Evolutionary conservation across 208 protist genomes (phyloP).

Genomic region (Trypanosoma platydactyli): DNA sequence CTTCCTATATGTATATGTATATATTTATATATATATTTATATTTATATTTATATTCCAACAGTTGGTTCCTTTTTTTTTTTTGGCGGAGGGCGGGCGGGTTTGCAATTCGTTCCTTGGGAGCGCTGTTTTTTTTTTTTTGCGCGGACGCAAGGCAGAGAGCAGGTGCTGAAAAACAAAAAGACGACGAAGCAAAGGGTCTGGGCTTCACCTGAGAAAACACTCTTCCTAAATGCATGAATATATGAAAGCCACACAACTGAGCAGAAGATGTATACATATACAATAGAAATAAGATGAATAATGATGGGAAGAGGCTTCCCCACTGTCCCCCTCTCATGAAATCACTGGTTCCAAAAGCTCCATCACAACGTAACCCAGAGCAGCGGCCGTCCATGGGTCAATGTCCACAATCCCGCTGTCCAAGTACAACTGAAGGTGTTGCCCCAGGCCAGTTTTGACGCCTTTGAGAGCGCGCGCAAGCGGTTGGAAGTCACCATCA

Average conservation of each 20-base stretch:
- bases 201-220: too few species aligned
- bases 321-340: not conserved
- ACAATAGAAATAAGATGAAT: constrained; percentile 7
- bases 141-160: not conserved
- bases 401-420: constrained; percentile 61
- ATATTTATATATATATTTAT: constrained; percentile 11
- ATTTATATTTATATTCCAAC: not conserved
- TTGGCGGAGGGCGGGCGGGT: too few species aligned
- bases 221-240: too few species aligned
- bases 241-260: too few species aligned
- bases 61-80: constrained; percentile 8
- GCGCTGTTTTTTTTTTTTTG: not conserved
- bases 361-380: constrained; percentile 52
- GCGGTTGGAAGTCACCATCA: constrained; percentile 24
- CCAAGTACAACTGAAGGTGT: constrained; percentile 17
- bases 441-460: constrained; percentile 2
- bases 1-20: not conserved
- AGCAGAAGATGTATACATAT: not conserved
- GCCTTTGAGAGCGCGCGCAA: constrained; percentile 15
- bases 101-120: too few species aligned
- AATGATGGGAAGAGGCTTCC: too few species aligned
- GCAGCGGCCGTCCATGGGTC: constrained; percentile 58
- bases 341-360: constrained; percentile 10
- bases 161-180: not conserved
- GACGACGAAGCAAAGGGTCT: not conserved